A percentile compares a stretch with the other conserved stretches of the same genome.
These are phyloP conservation scores for Tulasnella sp. DNA, from an alignment of 768 basidiomycete genomes.

Conservation along the genomic window DNA sequence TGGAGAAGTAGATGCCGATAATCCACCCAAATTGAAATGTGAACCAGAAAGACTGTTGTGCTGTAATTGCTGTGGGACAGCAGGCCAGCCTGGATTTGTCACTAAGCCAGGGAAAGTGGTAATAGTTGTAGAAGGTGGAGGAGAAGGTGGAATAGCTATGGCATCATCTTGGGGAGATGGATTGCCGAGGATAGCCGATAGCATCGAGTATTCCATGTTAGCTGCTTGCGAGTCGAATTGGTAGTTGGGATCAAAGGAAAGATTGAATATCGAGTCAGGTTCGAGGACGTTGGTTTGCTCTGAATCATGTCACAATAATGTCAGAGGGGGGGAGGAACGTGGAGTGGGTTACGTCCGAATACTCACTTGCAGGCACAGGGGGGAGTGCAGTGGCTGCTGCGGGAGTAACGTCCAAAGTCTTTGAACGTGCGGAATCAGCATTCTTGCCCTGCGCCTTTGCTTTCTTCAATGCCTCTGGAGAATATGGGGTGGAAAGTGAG, in stretches of 20 bases:
- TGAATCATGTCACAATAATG: no score
- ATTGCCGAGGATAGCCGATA: constrained; percentile 80
- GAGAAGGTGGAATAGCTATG: constrained; percentile 3
- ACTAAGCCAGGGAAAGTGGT: background rate
- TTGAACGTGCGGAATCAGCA: background rate
- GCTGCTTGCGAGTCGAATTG: constrained; percentile 81
- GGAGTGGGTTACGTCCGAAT: constrained; percentile 1
- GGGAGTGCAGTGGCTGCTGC: background rate
- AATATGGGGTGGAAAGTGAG: background rate
- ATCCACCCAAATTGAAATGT: no score
- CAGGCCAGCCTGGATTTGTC: constrained; percentile 5
- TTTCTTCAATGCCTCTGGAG: constrained; percentile 9
- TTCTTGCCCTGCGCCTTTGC: constrained; percentile 6
- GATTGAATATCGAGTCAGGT: constrained; percentile 50
- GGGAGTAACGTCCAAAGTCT: background rate
- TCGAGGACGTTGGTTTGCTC: constrained; percentile 10
- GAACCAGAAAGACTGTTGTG: background rate
- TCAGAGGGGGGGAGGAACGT: constrained; percentile 1
- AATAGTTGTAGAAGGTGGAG: constrained; percentile 1
- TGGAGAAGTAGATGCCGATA: no score
- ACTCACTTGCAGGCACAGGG: background rate
- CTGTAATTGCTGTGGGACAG: constrained; percentile 2
- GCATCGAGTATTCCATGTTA: constrained; percentile 88
- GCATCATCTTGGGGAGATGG: constrained; percentile 24
- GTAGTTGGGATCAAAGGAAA: constrained; percentile 46